Base-by-base conservation (phyloP, 2,329 filamentous ascomycete species). In the Fusarium anguioides region DNA sequence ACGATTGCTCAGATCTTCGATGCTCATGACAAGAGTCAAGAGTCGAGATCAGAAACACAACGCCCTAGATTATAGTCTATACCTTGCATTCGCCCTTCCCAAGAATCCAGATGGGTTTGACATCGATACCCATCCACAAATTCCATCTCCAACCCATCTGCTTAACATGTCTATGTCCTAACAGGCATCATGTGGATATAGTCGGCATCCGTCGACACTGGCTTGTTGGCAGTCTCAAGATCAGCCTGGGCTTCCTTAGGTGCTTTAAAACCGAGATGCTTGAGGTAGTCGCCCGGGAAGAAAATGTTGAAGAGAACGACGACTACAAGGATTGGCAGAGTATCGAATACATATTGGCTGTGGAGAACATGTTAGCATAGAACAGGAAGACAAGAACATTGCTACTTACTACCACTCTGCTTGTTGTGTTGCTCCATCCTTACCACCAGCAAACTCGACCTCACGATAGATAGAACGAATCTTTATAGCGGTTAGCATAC, bases 351-450 rank as follows among this genome's bases (percentile, higher is more conserved):
- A 15, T 71, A 71, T 0, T 63, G 20, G 3, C 68, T 71, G 8
- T 6, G 5, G 4, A 6, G 1, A 15, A 6, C 5, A 0, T 7
- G 17, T 63, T 18, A 63, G 44, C 2, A 11, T 8, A 0, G 2
- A 12, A 9, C 2, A 2, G 6, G 1, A 8, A 7, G 0, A 1
- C 8, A 1, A 15, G 6, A 0, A 18, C 2, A 4, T 1, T 8
- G 2, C n/a, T 14, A 71, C 69, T 31, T 65, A 71, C 65, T 68
- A 71, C 69, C 68, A 71, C 52, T 71, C 69, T 6, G 60, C 31
- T 10, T 65, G 62, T 4, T 71, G 69, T 1, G 65, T 69, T 21
- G 27, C 44, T 0, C 69, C 69, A 20, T 42, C 42, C 3, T 67
- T 71, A 0, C 69, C 69, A 0, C 58, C 68, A 1, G 62, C 52